These are phyloP conservation scores for Psilocybe mexicana DNA, from an alignment of 1,284 basidiomycete genomes.

Conservation along the genomic window DNA sequence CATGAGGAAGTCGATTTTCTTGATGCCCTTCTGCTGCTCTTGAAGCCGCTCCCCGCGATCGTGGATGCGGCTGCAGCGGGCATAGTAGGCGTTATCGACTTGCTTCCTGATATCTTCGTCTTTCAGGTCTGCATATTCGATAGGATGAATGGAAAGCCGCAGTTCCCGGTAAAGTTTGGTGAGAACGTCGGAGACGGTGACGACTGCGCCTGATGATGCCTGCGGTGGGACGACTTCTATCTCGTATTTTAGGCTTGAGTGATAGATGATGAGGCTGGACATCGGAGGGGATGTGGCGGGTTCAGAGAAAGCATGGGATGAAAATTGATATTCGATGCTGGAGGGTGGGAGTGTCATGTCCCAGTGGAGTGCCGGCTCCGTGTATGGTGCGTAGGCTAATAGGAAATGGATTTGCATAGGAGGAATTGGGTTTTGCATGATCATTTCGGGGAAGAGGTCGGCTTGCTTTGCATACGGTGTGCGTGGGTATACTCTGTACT, in stretches of 20 bases:
- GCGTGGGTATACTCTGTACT: constrained; percentile 30
- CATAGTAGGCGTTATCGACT: constrained; percentile 30
- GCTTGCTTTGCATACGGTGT: constrained; percentile 34
- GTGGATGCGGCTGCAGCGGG: constrained; percentile 21
- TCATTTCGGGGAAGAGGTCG: constrained; percentile 21
- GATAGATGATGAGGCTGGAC: constrained; percentile 28
- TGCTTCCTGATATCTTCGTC: constrained; percentile 14
- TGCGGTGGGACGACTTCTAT: constrained; percentile 28
- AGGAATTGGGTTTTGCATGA: constrained; percentile 15
- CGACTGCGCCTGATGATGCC: constrained; percentile 24
- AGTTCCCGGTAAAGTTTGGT: constrained; percentile 26
- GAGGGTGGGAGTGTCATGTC: constrained; percentile 34
- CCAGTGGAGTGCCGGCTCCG: constrained; percentile 36
- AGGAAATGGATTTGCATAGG: constrained; percentile 42
- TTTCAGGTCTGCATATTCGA: constrained; percentile 28
- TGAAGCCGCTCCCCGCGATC: constrained; percentile 18
- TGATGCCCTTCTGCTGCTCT: constrained; percentile 30
- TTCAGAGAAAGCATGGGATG: constrained; percentile 27
- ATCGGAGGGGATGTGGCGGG: constrained; percentile 33
- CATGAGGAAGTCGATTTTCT: constrained; percentile 32
- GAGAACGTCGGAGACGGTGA: constrained; percentile 35
- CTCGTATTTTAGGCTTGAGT: constrained; percentile 27
- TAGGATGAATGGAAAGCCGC: constrained; percentile 26
- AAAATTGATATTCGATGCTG: constrained; percentile 26
- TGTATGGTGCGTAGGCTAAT: constrained; percentile 41